Evolutionary conservation across 73 alveolate species (phyloP), one percentile per base, ranked within the genome.

Genomic region (Paramecium sexaurelia): DNA sequence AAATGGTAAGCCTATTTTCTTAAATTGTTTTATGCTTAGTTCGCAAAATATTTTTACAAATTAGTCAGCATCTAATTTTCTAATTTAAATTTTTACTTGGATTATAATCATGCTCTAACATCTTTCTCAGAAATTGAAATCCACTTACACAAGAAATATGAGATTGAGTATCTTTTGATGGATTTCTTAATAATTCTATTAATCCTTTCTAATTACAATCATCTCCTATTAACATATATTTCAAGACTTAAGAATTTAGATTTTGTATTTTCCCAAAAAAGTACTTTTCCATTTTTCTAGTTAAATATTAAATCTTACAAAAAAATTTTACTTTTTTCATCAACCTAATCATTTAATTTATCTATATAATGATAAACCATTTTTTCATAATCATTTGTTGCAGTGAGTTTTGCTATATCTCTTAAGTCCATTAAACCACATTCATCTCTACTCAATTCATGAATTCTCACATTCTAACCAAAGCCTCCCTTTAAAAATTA

Each of bases 401-500:
- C 55, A 35, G 43, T 11, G 0, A 27, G 5, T 24, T 78, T 78
- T 19, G 90, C 27, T 13, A 11, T 9, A 7, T 78, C 71, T 78
- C 20, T 40, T n/a, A 78, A 57, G 24, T 78, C 90, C 6, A 7
- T 43, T 10, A 78, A 43, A 1, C 73, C 41, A 39, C 17, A 36
- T 78, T 78, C 73, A 78, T 78, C 90, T 24, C 8, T 78, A 43
- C 90, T 78, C 32, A 43, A 20, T 37, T 43, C 90, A 41, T 78
- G 90, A 17, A 78, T 7, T 78, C 88, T 75, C 2, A 75, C 20
- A 75, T 75, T 39, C 10, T 78, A 39, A 24, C 56, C 85, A 33
- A 78, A 78, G 4, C 90, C 90, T 10, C 33, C 71, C 41, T 78
- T 78, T 24, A 20, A n/a, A 78, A 78, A 78, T 78, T 78, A 78